Percentiles rank a stretch among this genome's conserved stretches.
phyloP scores from a whole-genome alignment of 2,329 filamentous ascomycete genomes.

The Talaromyces sp. region DNA sequence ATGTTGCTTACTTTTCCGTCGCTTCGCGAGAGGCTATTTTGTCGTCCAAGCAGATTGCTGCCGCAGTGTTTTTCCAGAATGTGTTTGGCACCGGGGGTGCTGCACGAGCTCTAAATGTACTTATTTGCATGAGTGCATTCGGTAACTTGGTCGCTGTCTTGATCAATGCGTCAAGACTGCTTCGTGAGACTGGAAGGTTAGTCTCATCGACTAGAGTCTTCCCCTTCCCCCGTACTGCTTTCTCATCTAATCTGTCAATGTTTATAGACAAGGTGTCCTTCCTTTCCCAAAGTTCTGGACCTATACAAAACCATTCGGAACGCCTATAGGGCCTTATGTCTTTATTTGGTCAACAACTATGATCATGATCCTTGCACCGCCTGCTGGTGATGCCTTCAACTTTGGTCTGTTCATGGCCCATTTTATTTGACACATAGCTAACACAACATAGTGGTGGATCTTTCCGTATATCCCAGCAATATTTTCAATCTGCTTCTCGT shows the following conservation, averaged over 20 bases:
- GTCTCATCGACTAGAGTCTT: background rate
- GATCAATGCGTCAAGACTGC: constrained; percentile 54
- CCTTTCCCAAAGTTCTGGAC: constrained; percentile 62
- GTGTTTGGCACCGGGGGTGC: constrained; percentile 53
- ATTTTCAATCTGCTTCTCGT: constrained; percentile 58
- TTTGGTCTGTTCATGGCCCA: constrained; percentile 40
- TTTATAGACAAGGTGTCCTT: constrained; percentile 55
- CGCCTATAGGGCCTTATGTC: constrained; percentile 57
- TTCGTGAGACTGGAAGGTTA: constrained; percentile 58
- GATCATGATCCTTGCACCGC: constrained; percentile 59
- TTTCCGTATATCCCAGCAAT: constrained; percentile 56
- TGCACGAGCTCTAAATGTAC: constrained; percentile 54
- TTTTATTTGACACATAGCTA: background rate
- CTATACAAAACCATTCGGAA: constrained; percentile 61
- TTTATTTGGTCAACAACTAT: constrained; percentile 57
- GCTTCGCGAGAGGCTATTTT: constrained; percentile 55
- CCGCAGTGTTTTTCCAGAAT: constrained; percentile 57
- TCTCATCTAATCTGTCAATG: background rate
- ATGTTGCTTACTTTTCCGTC: constrained; percentile 60
- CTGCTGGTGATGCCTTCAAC: constrained; percentile 62
- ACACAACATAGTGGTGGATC: constrained; percentile 50
- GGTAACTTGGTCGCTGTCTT: constrained; percentile 58
- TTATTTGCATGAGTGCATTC: constrained; percentile 57
- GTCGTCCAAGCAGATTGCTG: constrained; percentile 52
- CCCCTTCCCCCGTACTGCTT: background rate